Percentiles rank a stretch among this genome's conserved stretches.
phyloP scores from a whole-genome alignment of 768 basidiomycete species.

The Podaxis pistillaris region DNA sequence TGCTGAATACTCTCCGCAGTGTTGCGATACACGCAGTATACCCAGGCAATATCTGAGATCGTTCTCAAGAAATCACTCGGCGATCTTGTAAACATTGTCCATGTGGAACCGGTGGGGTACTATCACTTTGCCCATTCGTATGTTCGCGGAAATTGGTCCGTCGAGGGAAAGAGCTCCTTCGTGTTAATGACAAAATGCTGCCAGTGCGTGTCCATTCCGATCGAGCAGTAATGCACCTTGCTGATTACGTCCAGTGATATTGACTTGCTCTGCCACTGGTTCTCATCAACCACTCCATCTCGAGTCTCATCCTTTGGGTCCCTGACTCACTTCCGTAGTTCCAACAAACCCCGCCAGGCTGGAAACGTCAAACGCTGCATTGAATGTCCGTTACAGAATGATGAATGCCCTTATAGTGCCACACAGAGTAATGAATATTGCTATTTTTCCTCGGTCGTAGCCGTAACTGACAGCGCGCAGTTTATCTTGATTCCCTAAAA shows the following conservation, averaged over 20 bases:
- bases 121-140: constrained; percentile 90
- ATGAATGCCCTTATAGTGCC: constrained; percentile 78
- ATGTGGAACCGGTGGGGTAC: constrained; percentile 84
- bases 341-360: constrained; percentile 66
- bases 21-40: constrained; percentile 86
- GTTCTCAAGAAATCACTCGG: constrained; percentile 73
- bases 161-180: constrained; percentile 69
- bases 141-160: constrained; percentile 80
- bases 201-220: constrained; percentile 55
- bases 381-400: constrained; percentile 67
- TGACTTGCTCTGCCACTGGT: constrained; percentile 78
- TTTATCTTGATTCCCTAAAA: constrained; percentile 77
- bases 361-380: constrained; percentile 70
- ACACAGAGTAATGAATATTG: constrained; percentile 63
- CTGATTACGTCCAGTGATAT: constrained; percentile 59
- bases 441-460: background rate
- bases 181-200: constrained; percentile 88
- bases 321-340: constrained; percentile 76
- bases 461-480: constrained; percentile 34
- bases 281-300: constrained; percentile 60
- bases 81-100: constrained; percentile 77
- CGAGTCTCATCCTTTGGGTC: constrained; percentile 87
- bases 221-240: constrained; percentile 2
- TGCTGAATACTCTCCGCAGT: constrained; percentile 42
- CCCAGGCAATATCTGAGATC: constrained; percentile 62